Evolutionary conservation across 78 protist species (phyloP), one percentile per base, ranked within the genome.

Genomic region (Speleostelium caveatum): DNA sequence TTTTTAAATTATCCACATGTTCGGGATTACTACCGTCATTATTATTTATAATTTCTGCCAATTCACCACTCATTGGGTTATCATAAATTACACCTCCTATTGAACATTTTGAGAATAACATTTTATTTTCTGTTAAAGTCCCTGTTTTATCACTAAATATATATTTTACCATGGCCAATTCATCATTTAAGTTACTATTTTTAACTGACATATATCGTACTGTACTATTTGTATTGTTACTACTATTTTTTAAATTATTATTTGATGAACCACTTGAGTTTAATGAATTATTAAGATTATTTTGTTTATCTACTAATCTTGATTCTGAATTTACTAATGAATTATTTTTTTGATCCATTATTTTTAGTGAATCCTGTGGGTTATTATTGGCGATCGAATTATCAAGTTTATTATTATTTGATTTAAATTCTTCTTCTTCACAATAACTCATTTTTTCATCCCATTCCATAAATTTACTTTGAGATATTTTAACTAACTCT

Each of bases 121-220:
- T 94, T 62, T 30, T 30, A 38, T 94, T 78, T 39, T 83, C 78
- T 39, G 91, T 77, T 10, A 94, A 75, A 28, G 91, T 94, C 28
- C 96, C 96, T 21, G 96, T 94, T 71, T 94, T 94, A 61, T 94
- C 96, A 6, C 69, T 56, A 28, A 94, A 89, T 0, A 94, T 49
- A 73, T 89, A 89, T 45, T 89, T 86, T 19, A 94, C 87, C 22
- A 58, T 62, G 3, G 86, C 77, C 7, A 93, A 33, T 41, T 93
- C 95, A 22, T 93, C 95, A 38, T 93, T 93, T 56, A 93, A 67
- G 39, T 93, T 93, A 28, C 73, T 56, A 30, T 71, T 89, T 6
- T 89, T 89, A 0, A 86, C 86, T 21, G 78, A 39, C 73, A 71
- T 45, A 33, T 65, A 58, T 58, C 51, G 74, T 33, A 49, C 28